Evolutionary conservation across 75 land plant species (phyloP).

Genomic region (Cupressus sempervirens): DNA sequence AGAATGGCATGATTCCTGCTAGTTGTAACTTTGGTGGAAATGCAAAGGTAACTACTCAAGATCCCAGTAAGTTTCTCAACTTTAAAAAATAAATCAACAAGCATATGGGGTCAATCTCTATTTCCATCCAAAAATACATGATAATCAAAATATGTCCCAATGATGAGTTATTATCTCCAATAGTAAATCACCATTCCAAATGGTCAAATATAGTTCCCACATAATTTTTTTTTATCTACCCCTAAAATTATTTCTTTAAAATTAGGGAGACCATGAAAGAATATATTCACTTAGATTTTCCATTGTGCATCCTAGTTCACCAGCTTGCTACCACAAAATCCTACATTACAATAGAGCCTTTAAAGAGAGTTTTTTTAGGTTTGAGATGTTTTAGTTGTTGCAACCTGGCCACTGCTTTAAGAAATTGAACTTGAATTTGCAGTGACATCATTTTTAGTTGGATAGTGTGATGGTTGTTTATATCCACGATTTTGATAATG

Average conservation of each 20-base stretch:
- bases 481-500: not conserved
- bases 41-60: too few species aligned
- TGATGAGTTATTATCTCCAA: too few species aligned
- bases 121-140: too few species aligned
- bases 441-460: not conserved
- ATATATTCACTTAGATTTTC: not conserved
- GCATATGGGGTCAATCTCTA: too few species aligned
- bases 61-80: too few species aligned
- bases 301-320: not conserved
- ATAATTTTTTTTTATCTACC: not conserved
- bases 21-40: too few species aligned
- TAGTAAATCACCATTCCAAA: too few species aligned
- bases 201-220: not conserved
- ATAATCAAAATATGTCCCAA: too few species aligned
- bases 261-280: not conserved
- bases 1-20: too few species aligned
- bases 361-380: not conserved
- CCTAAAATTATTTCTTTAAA: not conserved
- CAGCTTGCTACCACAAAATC: not conserved
- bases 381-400: constrained; percentile 1
- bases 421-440: constrained; percentile 4
- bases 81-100: too few species aligned
- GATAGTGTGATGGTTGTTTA: not conserved
- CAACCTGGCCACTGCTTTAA: constrained; percentile 7
- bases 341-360: not conserved